Base-by-base conservation (phyloP, 768 basidiomycete species). In the Termitomyces sp. region DNA sequence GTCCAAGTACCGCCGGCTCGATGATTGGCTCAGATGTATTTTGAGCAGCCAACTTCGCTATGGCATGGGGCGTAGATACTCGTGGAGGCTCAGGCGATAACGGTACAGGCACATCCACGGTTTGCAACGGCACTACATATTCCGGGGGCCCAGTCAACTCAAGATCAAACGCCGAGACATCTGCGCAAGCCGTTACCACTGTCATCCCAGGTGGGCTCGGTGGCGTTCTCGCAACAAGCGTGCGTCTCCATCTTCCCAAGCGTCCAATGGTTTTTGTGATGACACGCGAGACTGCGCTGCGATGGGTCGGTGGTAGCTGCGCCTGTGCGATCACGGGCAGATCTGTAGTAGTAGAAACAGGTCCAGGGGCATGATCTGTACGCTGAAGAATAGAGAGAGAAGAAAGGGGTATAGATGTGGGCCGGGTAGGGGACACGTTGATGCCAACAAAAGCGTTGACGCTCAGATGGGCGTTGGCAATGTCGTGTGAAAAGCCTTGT, bases 261-360 rank as follows among this genome's bases (percentile, higher is more conserved):
- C 88, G 81, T 5, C 92, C 90, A 29, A 94, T 85, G 3, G 92
- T 92, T 71, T 85, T 88, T 54, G 90, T 86, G 48, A 94, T 81
- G 12, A 81, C 89, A 1, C 90, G 81, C 0, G 89, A 90, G 16
- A 94, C 74, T 0, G 85, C 77, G 64, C 78, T 84, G 54, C 87
- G 84, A 28, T 82, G 82, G 39, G 77, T 74, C 1, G 85, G 81
- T 13, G 84, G 72, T 7, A 78, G 65, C 7, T 80, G 68, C 10
- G 76, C 75, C 45, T 78, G 57, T 33, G 28, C 73, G 5, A 73
- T 66, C 45, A 76, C 69, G 4, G 74, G 66, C 20, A 68, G 33
- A 13, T 71, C 72, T 22, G 60, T 33, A 36, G 68, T 69, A 18
- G 66, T 33, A 20, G n/a, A n/a, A n/a, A 61, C 62, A 22, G 71